Base-by-base conservation (phyloP, 2,329 filamentous ascomycete genomes). In the Xylaria sp. region DNA sequence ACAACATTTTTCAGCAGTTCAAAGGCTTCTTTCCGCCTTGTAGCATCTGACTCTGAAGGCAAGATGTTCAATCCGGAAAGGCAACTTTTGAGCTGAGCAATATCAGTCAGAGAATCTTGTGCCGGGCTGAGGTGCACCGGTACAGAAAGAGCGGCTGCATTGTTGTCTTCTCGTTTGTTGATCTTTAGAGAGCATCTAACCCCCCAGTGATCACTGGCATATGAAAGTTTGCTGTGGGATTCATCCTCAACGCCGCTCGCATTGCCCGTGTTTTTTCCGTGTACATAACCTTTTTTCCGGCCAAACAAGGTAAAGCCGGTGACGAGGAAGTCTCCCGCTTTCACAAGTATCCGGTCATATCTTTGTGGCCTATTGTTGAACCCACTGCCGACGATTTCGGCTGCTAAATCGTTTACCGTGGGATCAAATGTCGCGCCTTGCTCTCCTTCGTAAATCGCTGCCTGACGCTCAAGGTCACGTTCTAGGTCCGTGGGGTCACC, bases 391-490 rank as follows among this genome's bases (percentile, higher is more conserved):
- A 83, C 80, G 3, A 81, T 81, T 11, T 79, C 76, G 1, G 82
- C 80, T 2, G 88, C 87, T 12, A 89, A 77, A 0, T 74, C 72
- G 67, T 91, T 91, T 5, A 75, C 75, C 1, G 75, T 75, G 0
- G 87, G 87, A 68, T 90, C 83, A 70, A 88, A 90, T 0, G 88
- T 91, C 3, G 87, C 85, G 1, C 87, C 88, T 63, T 86, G 80
- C 71, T 90, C 87, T 1, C 87, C 88, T 55, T 86, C 82, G 31
- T 80, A 82, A 0, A 79, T 64, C 15, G 80, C 76, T 11, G 73
- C 69, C 5, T 68, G 51, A 7, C 62, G 57, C 15, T 61, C 55
- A 35, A 68, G 53, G 21, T 65, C 64, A 14, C 70, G 62, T 19
- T 73, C 70, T 0, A 70, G 72, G 15, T 78, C 73, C 4, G 76